Base-by-base conservation (phyloP, 78 protist species). In the slime mould (Dictyostelium discoideum) region DNA sequence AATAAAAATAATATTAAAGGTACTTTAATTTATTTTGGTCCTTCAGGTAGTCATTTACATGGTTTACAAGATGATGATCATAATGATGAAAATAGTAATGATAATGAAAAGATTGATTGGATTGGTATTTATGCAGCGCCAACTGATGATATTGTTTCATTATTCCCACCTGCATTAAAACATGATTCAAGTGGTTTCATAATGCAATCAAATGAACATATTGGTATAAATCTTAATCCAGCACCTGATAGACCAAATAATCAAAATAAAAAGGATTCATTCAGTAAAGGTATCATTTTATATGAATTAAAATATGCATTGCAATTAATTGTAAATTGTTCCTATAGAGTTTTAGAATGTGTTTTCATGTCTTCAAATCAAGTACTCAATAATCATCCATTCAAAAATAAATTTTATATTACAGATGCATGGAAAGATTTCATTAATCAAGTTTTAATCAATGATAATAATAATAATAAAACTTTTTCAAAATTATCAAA, bases 61-160 rank as follows among this genome's bases (percentile, higher is more conserved):
- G 65, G 82, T n/a, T 39, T 88, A 40, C 24, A 29, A 2, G 80
- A 42, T 24, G 42, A 57, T 42, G 86, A 24, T 8, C 4, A n/a
- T 44, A 39, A 29, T 13, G 10, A 44, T 6, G 6, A 48, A 16
- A 37, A 18, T 8, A 3, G 11, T n/a, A n/a, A n/a, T n/a, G n/a
- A n/a, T 6, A 5, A 48, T 26, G 54, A 18, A 18, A 16, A 87
- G 37, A 60, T 60, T 20, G 93, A 88, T 37, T 80, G 54, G 26
- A 44, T 88, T 80, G 93, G 93, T 11, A 48, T 88, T 37, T 88
- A 80, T 65, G 93, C 93, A 6, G 78, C 93, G 5, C 50, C 85
- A 2, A 88, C 93, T n/a, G 83, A 88, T 80, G 80, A 88, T 16
- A 44, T 88, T 7, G 81, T 80, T 39, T 88, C 93, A 80, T 44